Base-by-base conservation (phyloP, 2,329 filamentous ascomycete species). In the Aspergillus puulaauensis region DNA sequence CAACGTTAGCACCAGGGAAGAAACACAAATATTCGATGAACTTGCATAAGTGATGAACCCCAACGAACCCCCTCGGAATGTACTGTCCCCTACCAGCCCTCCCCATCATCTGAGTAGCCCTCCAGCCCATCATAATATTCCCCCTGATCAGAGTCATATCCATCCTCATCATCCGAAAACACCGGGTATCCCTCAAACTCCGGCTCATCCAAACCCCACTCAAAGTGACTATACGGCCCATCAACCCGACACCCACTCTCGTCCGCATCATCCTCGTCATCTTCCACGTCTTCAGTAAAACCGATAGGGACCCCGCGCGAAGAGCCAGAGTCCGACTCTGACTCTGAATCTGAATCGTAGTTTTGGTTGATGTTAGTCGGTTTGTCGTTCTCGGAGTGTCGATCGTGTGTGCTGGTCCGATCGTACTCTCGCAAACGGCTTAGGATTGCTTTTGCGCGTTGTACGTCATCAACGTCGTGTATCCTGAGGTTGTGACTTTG, bases 371-470 rank as follows among this genome's bases (percentile, higher is more conserved):
- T 21, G 6, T 31, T 41, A n/a, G 14, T 2, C 6, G 21, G 35
- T 9, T 39, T 27, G 15, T 51, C 48, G 17, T 49, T 37, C 31
- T 37, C 35, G 15, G 33, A 11, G 9, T 17, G 19, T 39, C 14
- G 9, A 14, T 27, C 15, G 35, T 40, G 12, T n/a, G 48, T 7
- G 4, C 19, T 8, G 48, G 48, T 12, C 24, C 35, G 40, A 21
- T 50, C 50, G 35, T 43, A 9, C 24, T 49, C 49, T 14, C 46
- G 43, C 33, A 52, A 49, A 24, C n/a, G 37, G 9, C 51, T n/a
- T 14, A 61, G 21, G 23, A 57, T 59, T 31, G 35, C 19, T 15
- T 48, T 59, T n/a, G 51, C 52, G 19, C 46, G 43, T 19, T 54
- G 40, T 6, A 52, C 31, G 31, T 58, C 57, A 4, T 53, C 45